phyloP scores from a whole-genome alignment of 176 grass and related monocot genomes.

The Oryza coarctata region DNA sequence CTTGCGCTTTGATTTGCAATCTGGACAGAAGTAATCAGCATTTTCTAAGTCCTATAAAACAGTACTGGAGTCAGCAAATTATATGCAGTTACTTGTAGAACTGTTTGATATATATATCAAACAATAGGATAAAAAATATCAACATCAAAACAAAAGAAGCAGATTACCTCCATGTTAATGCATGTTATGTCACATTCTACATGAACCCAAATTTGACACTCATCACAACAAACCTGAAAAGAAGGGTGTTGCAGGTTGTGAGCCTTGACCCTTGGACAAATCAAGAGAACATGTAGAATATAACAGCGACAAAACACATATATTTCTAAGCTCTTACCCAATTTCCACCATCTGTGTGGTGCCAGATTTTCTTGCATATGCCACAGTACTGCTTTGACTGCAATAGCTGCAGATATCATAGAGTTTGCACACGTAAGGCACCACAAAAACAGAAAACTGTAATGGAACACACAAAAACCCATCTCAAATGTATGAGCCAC shows the following conservation, averaged over 20 bases:
- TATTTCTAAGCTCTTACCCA: conserved; percentile 62
- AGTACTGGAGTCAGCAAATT: conserved; percentile 19
- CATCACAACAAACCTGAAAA: conserved; percentile 86
- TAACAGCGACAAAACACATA: neutral
- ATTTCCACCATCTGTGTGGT: conserved; percentile 88
- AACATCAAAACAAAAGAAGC: conserved; percentile 29
- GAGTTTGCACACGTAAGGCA: conserved; percentile 22
- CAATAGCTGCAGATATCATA: conserved; percentile 59
- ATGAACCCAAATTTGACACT: conserved; percentile 93
- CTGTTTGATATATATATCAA: conserved; percentile 9
- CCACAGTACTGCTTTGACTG: conserved; percentile 92
- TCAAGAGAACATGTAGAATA: conserved; percentile 28
- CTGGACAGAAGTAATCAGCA: conserved; percentile 84
- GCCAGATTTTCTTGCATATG: conserved; percentile 97
- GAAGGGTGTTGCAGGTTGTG: neutral
- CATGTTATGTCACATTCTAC: conserved; percentile 77
- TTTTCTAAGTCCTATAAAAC: conserved; percentile 73
- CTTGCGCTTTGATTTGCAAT: conserved; percentile 72
- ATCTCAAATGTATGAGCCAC: neutral
- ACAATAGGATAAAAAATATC: conserved; percentile 2
- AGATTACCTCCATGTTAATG: conserved; percentile 64
- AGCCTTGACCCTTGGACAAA: neutral
- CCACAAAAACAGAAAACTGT: neutral
- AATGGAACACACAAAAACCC: neutral
- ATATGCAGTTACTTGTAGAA: neutral